Evolutionary conservation across 2,329 filamentous ascomycete genomes (phyloP), one percentile per base, ranked within the genome.

Genomic region (Pseudomassariella vexata): DNA sequence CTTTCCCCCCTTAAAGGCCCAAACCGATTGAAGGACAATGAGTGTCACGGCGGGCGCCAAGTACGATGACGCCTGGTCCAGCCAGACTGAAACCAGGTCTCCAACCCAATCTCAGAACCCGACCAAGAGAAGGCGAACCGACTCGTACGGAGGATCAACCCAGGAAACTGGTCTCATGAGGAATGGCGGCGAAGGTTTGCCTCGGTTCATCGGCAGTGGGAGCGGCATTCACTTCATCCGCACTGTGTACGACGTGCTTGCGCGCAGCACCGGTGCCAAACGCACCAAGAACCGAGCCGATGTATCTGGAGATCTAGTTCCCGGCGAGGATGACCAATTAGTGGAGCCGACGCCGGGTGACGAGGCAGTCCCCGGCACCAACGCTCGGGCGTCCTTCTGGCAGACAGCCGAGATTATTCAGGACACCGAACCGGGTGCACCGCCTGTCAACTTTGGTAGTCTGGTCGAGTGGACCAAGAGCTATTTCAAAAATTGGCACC

Each of bases 191-290:
- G 60, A 60, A 18, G 65, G 61, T 15, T 63, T 63, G 3, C 64
- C 70, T 10, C 69, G 66, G 1, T 77, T 77, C 34, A 62, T 76
- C 5, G 73, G 73, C 4, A 75, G 70, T 30, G 67, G 68, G 11
- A 75, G 71, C 37, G 73, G 73, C 2, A 75, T 76, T n/a, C 65
- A 74, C 43, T 76, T 76, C 42, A 69, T 76, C 20, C 63, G 69
- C 5, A 65, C 66, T 14, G 73, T 76, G 2, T 73, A 73, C 24
- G 52, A 65, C 19, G 62, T 68, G 1, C 58, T 76, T 19, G 52
- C 62, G 3, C 55, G 42, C 24, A 38, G 44, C 21, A 32, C 40
- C 32, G 35, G 32, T 27, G 35, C 45, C 32, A 46, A 53, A 30
- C 47, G 52, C 21, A 51, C 50, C 11, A 51, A 50, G 10, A 48